Conservation (phyloP, 208 protist genomes). For the Trypanosomatidae sp. region DNA sequence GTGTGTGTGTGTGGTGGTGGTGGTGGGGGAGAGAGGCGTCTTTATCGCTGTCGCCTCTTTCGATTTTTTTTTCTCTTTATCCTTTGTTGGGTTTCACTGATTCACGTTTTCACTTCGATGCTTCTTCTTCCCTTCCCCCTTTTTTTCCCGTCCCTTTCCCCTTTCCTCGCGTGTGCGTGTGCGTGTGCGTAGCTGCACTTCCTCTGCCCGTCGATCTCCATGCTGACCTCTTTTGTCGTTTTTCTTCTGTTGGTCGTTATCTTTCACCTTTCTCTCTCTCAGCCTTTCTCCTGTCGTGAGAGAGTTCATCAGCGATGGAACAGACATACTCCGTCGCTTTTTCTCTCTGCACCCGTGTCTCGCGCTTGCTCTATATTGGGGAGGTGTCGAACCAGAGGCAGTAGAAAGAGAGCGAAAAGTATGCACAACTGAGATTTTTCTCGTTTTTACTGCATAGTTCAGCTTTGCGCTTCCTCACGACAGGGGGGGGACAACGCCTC, state of each 20-base stretch:
- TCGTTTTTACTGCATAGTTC: background rate
- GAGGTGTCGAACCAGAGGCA: background rate
- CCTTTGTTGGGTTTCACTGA: background rate
- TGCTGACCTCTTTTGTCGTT: background rate
- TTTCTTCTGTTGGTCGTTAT: background rate
- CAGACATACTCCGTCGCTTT: background rate
- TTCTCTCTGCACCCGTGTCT: background rate
- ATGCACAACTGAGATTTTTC: background rate
- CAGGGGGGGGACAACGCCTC: background rate
- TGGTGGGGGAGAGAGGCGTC: too few species aligned
- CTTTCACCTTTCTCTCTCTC: background rate
- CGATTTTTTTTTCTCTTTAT: background rate
- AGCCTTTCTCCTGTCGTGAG: background rate
- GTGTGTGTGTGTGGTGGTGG: background rate
- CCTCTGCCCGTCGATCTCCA: too few species aligned
- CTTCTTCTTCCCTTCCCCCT: background rate
- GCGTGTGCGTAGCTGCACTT: background rate
- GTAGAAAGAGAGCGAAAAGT: background rate
- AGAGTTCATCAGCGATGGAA: background rate
- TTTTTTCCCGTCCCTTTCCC: background rate
- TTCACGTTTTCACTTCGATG: background rate
- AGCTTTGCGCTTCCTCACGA: background rate
- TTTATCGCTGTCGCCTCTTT: background rate
- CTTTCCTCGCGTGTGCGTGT: background rate
- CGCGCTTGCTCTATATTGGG: background rate